Conservation (phyloP, 2,329 filamentous ascomycete genomes). For the Myotisia sp. region DNA sequence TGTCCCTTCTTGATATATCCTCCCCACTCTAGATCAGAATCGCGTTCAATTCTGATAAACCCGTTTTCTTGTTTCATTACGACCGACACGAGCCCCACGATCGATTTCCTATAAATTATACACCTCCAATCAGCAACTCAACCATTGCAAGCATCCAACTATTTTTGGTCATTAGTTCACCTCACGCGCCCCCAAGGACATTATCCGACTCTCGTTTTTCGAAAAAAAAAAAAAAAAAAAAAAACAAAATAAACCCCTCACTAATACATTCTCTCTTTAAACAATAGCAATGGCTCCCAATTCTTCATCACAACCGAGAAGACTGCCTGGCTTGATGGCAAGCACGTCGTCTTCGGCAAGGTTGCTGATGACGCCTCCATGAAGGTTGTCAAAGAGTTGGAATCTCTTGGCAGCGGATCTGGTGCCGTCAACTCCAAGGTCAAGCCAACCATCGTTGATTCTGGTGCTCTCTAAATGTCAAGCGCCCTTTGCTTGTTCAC, state of each 20-base stretch:
- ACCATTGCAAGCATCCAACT: no score
- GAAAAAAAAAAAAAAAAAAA: no score
- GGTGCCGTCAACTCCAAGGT: conserved; percentile 39
- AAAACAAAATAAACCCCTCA: no score
- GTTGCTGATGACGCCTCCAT: conserved; percentile 43
- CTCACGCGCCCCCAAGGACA: no score
- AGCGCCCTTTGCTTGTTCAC: not conserved
- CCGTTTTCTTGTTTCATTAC: conserved; percentile 4
- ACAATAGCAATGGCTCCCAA: conserved; percentile 50
- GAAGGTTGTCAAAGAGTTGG: conserved; percentile 44
- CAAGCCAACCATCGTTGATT: conserved; percentile 41
- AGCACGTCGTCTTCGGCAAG: conserved; percentile 56
- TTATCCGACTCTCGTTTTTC: no score
- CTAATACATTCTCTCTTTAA: no score
- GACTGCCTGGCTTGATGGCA: conserved; percentile 52
- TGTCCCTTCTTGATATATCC: not conserved
- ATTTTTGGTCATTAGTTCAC: no score
- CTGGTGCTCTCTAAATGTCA: conserved; percentile 33
- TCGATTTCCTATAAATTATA: not conserved
- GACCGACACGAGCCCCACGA: conserved; percentile 10
- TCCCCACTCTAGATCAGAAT: conserved; percentile 3
- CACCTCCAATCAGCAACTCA: no score
- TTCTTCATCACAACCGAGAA: conserved; percentile 59
- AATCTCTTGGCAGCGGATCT: conserved; percentile 42
- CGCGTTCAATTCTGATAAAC: conserved; percentile 1